A percentile compares a stretch with the other conserved stretches of the same genome.
These are phyloP conservation scores for Dendrostoma leiphaemia DNA, from an alignment of 2,329 filamentous ascomycete species.

Conservation along the genomic window DNA sequence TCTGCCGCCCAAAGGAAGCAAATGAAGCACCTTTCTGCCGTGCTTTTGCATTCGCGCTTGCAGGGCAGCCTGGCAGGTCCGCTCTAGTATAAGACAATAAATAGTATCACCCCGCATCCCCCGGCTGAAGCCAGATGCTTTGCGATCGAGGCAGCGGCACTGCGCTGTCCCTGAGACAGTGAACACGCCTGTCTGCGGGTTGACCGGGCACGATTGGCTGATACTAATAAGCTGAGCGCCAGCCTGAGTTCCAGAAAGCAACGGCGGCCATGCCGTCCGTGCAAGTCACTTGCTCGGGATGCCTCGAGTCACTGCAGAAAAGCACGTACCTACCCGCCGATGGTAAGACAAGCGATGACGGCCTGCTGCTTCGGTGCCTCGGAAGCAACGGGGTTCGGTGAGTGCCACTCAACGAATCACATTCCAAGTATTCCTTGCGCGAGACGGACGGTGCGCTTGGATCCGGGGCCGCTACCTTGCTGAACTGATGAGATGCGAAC, in stretches of 20 bases:
- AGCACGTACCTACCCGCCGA: not conserved
- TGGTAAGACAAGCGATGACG: not conserved
- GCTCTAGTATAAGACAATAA: not conserved
- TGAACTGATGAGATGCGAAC: too few species aligned
- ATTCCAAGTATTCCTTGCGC: not conserved
- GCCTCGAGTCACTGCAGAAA: not conserved
- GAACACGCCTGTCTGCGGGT: not conserved
- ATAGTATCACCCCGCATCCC: not conserved
- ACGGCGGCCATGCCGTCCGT: not conserved
- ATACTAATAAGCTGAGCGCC: not conserved
- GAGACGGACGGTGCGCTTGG: not conserved
- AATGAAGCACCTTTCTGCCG: too few species aligned
- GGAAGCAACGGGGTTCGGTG: too few species aligned
- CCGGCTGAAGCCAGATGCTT: not conserved
- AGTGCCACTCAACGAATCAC: not conserved
- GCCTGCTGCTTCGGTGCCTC: too few species aligned
- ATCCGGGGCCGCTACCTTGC: not conserved
- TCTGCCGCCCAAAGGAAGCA: too few species aligned
- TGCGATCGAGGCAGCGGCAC: not conserved
- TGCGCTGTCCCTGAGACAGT: conserved; percentile 3
- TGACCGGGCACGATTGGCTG: not conserved
- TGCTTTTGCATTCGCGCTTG: too few species aligned
- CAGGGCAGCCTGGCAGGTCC: too few species aligned
- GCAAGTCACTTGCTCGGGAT: not conserved
- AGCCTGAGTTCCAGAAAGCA: not conserved